Evolutionary conservation across 148 eudicot genomes (phyloP), one percentile per base, ranked within the genome.

Genomic region (Camellia granthamiana): DNA sequence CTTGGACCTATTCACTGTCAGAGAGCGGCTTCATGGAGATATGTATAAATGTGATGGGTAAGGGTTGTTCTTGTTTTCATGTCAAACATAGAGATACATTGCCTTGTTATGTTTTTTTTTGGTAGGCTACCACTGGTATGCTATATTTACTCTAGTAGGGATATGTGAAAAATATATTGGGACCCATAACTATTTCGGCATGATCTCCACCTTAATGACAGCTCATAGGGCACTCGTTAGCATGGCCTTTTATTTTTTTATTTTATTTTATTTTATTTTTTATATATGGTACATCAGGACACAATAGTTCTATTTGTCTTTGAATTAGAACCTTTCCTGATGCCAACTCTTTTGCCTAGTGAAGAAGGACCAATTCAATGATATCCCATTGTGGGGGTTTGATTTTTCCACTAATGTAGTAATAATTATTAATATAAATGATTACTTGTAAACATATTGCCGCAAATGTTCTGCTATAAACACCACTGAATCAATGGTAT

Each of bases 31-130:
- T 84, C 89, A 89, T 84, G 98, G 96, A 81, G 97, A 95, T 69
- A 83, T 89, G 96, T 95, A 93, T 67, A 93, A 88, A 86, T 95
- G 98, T 91, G 98, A 95, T 78, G 87, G 98, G 98, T 95, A 90
- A 82, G 86, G 46, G 70, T 46, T 44, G 14, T 66, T 84, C 41
- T 76, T 58, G 46, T 56, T 14, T 63, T 76, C n/a, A 49, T 59
- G 58, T 19, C 7, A 8, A 51, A 1, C 49, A 51, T n/a, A 0
- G 13, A 62, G 18, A 44, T 69, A 69, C 52, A 69, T 72, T 72
- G 21, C 75, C 41, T 63, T 72, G 13, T 72, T 55, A 6, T 52
- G 30, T 30, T 73, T 23, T 41, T 74, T 74, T 74, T 19, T 74
- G 55, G 21, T 55, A 2, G 41, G 38, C 59, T 72, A 72, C 41